Percentiles rank a stretch among this genome's conserved stretches.
These are phyloP conservation scores for Cydonia oblonga DNA, from an alignment of 331 rosid species.

Conservation along the genomic window DNA sequence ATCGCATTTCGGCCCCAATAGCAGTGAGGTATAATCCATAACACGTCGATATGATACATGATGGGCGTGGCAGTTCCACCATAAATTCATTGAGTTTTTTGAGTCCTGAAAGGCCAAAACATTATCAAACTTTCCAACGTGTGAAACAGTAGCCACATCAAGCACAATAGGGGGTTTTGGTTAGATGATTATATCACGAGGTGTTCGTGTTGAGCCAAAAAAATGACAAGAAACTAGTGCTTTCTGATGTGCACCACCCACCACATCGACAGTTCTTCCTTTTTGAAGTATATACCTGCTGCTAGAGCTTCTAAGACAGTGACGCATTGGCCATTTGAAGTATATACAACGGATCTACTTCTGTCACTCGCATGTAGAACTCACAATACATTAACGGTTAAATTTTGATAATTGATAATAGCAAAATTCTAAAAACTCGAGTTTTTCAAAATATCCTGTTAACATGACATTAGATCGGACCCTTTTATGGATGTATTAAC, in stretches of 20 bases:
- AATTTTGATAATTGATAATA: too few species aligned
- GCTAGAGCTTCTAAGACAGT: neutral
- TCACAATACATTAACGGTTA: too few species aligned
- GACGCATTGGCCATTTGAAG: neutral
- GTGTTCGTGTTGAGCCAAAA: neutral
- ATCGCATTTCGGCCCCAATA: neutral
- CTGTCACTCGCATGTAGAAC: too few species aligned
- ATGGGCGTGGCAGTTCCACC: slow-evolving; percentile 23
- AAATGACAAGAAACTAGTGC: slow-evolving; percentile 14
- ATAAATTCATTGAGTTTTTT: neutral
- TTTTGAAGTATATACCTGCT: neutral
- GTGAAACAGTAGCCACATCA: neutral
- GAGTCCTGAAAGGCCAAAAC: too few species aligned
- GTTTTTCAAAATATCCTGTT: too few species aligned
- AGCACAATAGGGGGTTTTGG: neutral
- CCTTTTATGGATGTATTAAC: too few species aligned
- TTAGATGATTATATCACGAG: neutral
- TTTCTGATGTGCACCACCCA: slow-evolving; percentile 46
- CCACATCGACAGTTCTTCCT: neutral
- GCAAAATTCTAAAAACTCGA: too few species aligned
- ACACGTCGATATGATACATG: neutral
- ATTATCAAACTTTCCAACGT: slow-evolving; percentile 5
- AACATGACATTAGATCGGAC: too few species aligned
- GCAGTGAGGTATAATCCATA: neutral
- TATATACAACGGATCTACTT: too few species aligned